phyloP scores from a whole-genome alignment of 2,329 filamentous ascomycete species.

The Hypoxylon sp. region DNA sequence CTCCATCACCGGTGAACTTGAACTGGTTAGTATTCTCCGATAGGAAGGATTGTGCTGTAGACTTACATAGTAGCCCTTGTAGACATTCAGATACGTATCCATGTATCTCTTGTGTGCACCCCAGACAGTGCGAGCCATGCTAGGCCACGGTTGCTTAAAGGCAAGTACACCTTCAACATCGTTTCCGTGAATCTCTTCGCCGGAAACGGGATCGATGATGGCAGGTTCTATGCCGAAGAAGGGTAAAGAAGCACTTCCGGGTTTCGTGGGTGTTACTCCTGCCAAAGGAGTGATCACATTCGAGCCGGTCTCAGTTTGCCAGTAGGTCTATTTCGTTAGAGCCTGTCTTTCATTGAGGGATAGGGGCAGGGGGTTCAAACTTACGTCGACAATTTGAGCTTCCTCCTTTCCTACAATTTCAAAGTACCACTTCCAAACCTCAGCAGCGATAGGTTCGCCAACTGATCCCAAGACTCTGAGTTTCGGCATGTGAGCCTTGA shows the following conservation, averaged over 20 bases:
- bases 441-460: conserved; percentile 95
- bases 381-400: conserved; percentile 92
- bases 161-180: conserved; percentile 97
- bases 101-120: conserved; percentile 98
- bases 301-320: conserved; percentile 99
- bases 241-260: conserved; percentile 92
- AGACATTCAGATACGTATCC: conserved; percentile 98
- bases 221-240: conserved; percentile 99
- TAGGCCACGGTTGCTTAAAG: conserved; percentile 98
- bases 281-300: conserved; percentile 95
- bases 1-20: conserved; percentile 92
- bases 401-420: conserved; percentile 94
- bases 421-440: conserved; percentile 99
- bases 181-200: conserved; percentile 93
- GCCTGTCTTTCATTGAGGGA: conserved; percentile 16
- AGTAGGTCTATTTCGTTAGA: conserved; percentile 82
- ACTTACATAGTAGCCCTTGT: conserved; percentile 97
- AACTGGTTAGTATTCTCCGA: conserved; percentile 40
- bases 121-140: conserved; percentile 98
- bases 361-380: conserved; percentile 57
- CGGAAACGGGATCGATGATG: conserved; percentile 96
- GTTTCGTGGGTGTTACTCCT: conserved; percentile 95
- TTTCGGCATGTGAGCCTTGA: conserved; percentile 89
- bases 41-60: not conserved
- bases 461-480: conserved; percentile 93